Base-by-base conservation (phyloP, 495 filamentous ascomycete genomes). In the Friedmanniomyces endolithicus region DNA sequence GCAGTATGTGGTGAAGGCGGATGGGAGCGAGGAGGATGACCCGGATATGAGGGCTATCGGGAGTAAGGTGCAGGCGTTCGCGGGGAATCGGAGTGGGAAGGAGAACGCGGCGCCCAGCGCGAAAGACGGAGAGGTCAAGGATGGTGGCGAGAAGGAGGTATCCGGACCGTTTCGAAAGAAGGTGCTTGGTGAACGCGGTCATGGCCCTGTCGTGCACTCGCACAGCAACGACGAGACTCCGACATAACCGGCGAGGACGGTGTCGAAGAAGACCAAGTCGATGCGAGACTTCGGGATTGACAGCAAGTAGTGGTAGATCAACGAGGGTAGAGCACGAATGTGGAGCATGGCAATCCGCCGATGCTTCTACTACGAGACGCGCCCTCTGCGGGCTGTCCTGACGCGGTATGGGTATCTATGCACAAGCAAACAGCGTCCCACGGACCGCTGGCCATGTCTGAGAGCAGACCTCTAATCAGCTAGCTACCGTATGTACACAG, bases 11-110 rank as follows among this genome's bases (percentile, higher is more conserved):
- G 51, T 33, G 39, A 50, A 47, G 14, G 41, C 37, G 29, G 55
- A 58, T 37, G 55, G 49, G 11, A 58, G 59, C 41, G 50, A 49
- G 27, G 34, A 52, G 20, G 39, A 52, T 16, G 56, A 62, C n/a
- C 22, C 35, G 7, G 55, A 58, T 48, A 59, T 62, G 59, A 49
- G 29, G 51, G 59, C 59, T 6, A 59, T 62, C 20, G 59, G 59
- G 8, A 62, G 47, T 24, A 46, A 51, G 17, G 59, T 62, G 45
- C 59, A 62, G 47, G 55, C 59, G 0, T 62, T 62, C 40, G 56
- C 59, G n/a, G 48, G 48, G 14, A 61, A 61, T 47, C 44, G 56
- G 52, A 25, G 37, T 40, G 12, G 11, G 27, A 25, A 19, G 8
- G 40, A 52, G 41, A 24, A 58, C 8, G 29, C 34, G 2, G 37